These are phyloP conservation scores for Trichomonascaceae sp. DNA, from an alignment of 1,139 yeast species.

Conservation along the genomic window DNA sequence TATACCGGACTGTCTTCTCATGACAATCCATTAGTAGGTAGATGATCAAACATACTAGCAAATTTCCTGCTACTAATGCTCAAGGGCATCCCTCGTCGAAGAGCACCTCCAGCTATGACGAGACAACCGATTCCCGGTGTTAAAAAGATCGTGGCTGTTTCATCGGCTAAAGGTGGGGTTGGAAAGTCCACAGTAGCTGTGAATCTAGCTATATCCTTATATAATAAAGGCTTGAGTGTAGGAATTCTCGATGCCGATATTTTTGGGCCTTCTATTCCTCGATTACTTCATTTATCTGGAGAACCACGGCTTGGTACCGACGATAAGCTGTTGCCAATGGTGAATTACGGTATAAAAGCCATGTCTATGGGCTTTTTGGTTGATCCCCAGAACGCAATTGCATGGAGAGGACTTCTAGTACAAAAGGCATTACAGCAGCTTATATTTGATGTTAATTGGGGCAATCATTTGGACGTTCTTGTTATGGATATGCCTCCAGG, in stretches of 20 bases:
- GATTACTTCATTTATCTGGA: slow-evolving; percentile 52
- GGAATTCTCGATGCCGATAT: slow-evolving; percentile 78
- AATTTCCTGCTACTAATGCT: slow-evolving; percentile 10
- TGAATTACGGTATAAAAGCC: slow-evolving; percentile 73
- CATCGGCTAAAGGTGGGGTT: slow-evolving; percentile 81
- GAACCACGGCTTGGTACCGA: slow-evolving; percentile 45
- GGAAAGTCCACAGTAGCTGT: slow-evolving; percentile 53
- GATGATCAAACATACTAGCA: slow-evolving; percentile 6
- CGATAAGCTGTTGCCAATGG: slow-evolving; percentile 61
- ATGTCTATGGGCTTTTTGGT: slow-evolving; percentile 90
- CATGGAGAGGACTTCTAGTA: slow-evolving; percentile 84
- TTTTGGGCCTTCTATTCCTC: slow-evolving; percentile 81
- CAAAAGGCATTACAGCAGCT: slow-evolving; percentile 83
- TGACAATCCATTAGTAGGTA: slow-evolving; percentile 50
- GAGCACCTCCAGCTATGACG: slow-evolving; percentile 36
- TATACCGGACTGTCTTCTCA: slow-evolving; percentile 27
- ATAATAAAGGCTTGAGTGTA: slow-evolving; percentile 47
- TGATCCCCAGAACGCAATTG: slow-evolving; percentile 60
- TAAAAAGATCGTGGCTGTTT: slow-evolving; percentile 54
- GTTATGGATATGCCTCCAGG: slow-evolving; percentile 90
- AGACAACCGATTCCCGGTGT: slow-evolving; percentile 59
- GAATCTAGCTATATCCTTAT: slow-evolving; percentile 61
- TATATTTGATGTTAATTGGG: slow-evolving; percentile 77
- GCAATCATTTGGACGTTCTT: slow-evolving; percentile 53
- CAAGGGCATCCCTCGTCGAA: slow-evolving; percentile 39